Evolutionary conservation across 2,329 filamentous ascomycete species (phyloP), one percentile per base, ranked within the genome.

Genomic region (Nemania abortiva): DNA sequence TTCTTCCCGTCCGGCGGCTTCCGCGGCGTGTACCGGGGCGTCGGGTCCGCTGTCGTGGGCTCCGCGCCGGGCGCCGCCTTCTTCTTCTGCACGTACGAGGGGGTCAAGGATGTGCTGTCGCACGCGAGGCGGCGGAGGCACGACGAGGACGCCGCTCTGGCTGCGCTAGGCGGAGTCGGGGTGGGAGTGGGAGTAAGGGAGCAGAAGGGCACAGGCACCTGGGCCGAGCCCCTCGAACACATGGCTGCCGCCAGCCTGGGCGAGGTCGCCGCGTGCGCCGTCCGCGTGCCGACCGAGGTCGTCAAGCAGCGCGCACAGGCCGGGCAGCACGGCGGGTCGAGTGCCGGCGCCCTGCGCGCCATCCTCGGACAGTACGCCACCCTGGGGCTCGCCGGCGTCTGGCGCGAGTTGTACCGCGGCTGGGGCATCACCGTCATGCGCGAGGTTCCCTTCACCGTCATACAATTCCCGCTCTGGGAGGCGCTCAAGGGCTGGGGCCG

Each of bases 401-500:
- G 93, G 86, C 84, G 88, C 70, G 95, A 98, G 82, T 82, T 99
- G 65, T 99, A 99, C 81, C 87, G 96, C 42, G 96, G 97, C 1
- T 97, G 94, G 87, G 88, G 90, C 20, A 94, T 98, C 74, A 99
- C 96, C 1, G 91, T 99, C 61, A 91, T 98, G 83, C 90, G 96
- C 68, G 96, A 99, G 84, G 95, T 99, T 70, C 96, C 96, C 3
- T 99, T 99, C 77, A 98, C 97, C 2, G 91, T 98, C 10, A 92
- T 99, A 71, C 96, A 99, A 81, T 99, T 99, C 79, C 96, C 96
- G 54, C 87, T 99, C 71, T 99, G 96, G 96, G 96, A 99, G 82
- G 90, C 87, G 4, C 88, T 98, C 86, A 98, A 98, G 86, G 85
- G 85, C 50, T 93, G 89, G 87, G 85, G 90, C 6, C 81, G 86